phyloP scores from a whole-genome alignment of 768 basidiomycete genomes.

The Collybiopsis confluens region DNA sequence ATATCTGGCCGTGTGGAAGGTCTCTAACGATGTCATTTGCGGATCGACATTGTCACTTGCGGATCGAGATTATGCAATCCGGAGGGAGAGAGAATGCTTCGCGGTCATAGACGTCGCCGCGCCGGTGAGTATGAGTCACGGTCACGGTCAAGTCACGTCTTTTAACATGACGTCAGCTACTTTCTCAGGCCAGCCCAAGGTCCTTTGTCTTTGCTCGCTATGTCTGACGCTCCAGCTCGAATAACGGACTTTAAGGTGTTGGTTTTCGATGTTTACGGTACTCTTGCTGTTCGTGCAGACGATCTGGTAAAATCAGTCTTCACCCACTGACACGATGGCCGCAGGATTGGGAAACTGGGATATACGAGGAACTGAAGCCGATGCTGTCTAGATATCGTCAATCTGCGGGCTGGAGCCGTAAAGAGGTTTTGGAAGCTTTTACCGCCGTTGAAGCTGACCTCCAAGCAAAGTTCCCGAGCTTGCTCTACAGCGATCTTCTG shows the following conservation, averaged over 20 bases:
- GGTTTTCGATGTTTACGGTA: conserved; percentile 76
- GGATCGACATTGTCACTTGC: too few species aligned
- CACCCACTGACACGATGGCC: not conserved
- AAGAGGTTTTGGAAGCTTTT: conserved; percentile 51
- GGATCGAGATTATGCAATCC: too few species aligned
- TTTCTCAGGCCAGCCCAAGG: too few species aligned
- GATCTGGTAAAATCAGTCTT: not conserved
- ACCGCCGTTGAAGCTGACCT: conserved; percentile 50
- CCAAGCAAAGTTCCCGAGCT: conserved; percentile 50
- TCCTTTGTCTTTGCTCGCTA: too few species aligned
- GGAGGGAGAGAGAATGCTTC: too few species aligned
- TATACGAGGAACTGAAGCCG: conserved; percentile 51
- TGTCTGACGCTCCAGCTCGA: conserved; percentile 25
- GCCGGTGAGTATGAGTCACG: too few species aligned
- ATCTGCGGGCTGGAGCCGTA: conserved; percentile 40
- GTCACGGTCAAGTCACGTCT: too few species aligned
- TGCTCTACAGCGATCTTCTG: conserved; percentile 61
- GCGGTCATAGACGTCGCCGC: too few species aligned
- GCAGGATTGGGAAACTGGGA: conserved; percentile 75
- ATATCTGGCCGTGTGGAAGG: too few species aligned
- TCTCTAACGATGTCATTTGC: too few species aligned
- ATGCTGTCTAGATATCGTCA: conserved; percentile 40
- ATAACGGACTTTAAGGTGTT: conserved; percentile 50
- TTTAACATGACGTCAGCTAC: too few species aligned
- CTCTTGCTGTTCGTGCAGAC: conserved; percentile 45